Evolutionary conservation across 176 grass and related monocot species (phyloP), one percentile per base, ranked within the genome.

Genomic region (Oryza rufipogon): DNA sequence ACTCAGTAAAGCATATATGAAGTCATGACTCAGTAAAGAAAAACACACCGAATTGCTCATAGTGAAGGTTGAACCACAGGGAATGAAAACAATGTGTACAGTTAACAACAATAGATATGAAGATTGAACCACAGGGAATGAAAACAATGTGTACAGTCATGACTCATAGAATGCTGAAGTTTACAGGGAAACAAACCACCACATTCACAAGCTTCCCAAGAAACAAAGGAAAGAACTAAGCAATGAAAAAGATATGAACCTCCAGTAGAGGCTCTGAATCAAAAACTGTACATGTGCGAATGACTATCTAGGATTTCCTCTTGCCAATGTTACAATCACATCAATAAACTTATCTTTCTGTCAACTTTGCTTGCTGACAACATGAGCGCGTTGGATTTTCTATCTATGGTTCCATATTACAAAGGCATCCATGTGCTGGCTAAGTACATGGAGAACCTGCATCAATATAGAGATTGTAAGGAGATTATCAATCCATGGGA

Each of bases 271-370:
- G 33, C 46, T 74, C 36, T 73, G 33, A 51, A 77, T 68, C 36
- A 79, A 73, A 73, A 33, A 6, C 80, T 90, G 70, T 90, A 90
- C 80, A 87, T 14, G 47, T 46, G 17, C 23, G 32, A 77, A 30
- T 19, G 64, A 23, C 84, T 83, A 79, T 79, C 84, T 49, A 86
- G 61, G 25, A 46, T 41, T 45, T 44, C 4, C 8, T 52, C 12
- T 36, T 34, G 16, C 48, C 56, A 66, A 38, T 67, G 30, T 84
- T 52, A 75, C 44, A 84, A 85, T 66, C 46, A 63, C 78, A 82
- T 60, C 56, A 72, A 45, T 11, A 16, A 73, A 46, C 7, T 72
- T 45, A 5, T 19, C 12, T 61, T 70, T 19, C 15, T 19, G 6
- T 16, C 19, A 17, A 33, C 60, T 71, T 42, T n/a, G 54, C 42